Base-by-base conservation (phyloP, 2,329 filamentous ascomycete genomes). In the Epicoccum sorghinum region DNA sequence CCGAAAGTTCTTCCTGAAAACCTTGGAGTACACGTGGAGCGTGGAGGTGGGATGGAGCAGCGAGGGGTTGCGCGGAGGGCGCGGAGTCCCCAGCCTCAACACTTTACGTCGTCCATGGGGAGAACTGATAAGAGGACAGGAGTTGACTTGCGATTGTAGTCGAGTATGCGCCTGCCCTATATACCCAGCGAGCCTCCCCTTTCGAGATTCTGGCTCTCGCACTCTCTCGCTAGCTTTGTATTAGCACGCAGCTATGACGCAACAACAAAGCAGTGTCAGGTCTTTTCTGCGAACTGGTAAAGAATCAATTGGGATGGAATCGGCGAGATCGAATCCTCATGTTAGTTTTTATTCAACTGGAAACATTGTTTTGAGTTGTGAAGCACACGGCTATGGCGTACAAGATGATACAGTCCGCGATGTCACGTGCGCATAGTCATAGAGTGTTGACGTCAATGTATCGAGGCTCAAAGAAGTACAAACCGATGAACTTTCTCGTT, bases 1-100 rank as follows among this genome's bases (percentile, higher is more conserved):
- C 46, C 29, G 41, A 18, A 8, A 47, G 22, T 54, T 33, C 9
- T 13, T 37, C 8, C 30, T 12, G 4, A 30, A 43, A 52, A 51
- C 24, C 30, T 44, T 47, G 42, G 38, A 56, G 47, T 44, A 44
- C 52, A 51, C 52, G 43, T 51, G 47, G 47, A 48, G 52, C 38
- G 43, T 27, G 47, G 52, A 51, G 52, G 41, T 36, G 45, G 27
- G n/a, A 39, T 42, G 42, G 52, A 51, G 47, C 25, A 38, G 25
- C 18, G n/a, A 30, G 38, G 38, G 43, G 14, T 12, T 43, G 36
- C 35, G 41, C 24, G 48, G 48, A 51, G 41, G 45, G 13, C 51
- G 51, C 45, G 52, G 52, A 55, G 46, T 52, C 52, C 46, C 52
- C 52, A 38, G 41, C 25, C 52, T 50, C 46, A 50, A 50, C 52